A percentile compares a stretch with the other conserved stretches of the same genome.
These are phyloP conservation scores for Lepiota venenata DNA, from an alignment of 768 basidiomycete species.

Conservation along the genomic window DNA sequence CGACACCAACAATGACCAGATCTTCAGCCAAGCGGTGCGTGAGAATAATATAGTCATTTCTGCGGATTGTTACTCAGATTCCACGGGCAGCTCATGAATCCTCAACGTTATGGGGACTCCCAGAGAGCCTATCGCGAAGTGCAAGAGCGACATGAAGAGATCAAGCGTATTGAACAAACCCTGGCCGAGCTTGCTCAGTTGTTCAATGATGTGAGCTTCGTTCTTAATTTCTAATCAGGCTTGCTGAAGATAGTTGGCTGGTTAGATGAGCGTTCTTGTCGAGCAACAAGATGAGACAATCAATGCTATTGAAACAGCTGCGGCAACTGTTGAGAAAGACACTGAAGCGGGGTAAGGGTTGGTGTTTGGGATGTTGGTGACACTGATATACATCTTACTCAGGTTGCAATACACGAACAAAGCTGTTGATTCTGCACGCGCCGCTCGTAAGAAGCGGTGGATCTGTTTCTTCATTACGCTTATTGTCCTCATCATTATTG, in stretches of 20 bases:
- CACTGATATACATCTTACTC: constrained; percentile 10
- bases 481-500: constrained; percentile 63
- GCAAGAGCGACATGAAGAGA: constrained; percentile 95
- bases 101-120: constrained; percentile 81
- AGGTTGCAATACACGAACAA: constrained; percentile 84
- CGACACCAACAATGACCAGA: constrained; percentile 76
- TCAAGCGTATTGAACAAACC: constrained; percentile 93
- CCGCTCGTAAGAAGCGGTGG: constrained; percentile 95
- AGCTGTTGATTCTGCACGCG: constrained; percentile 81
- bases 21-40: constrained; percentile 85
- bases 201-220: constrained; percentile 80
- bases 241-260: background rate
- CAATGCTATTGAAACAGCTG: constrained; percentile 76
- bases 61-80: background rate
- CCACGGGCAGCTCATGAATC: constrained; percentile 71
- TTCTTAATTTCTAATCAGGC: too few relatives aligned
- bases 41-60: background rate
- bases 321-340: constrained; percentile 73
- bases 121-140: constrained; percentile 92
- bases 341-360: constrained; percentile 74
- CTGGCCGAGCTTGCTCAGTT: constrained; percentile 91
- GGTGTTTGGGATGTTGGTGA: background rate
- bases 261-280: constrained; percentile 89
- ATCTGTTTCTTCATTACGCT: constrained; percentile 85
- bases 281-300: constrained; percentile 94